phyloP scores from a whole-genome alignment of 345 rosid species.

The Euclidium syriacum region DNA sequence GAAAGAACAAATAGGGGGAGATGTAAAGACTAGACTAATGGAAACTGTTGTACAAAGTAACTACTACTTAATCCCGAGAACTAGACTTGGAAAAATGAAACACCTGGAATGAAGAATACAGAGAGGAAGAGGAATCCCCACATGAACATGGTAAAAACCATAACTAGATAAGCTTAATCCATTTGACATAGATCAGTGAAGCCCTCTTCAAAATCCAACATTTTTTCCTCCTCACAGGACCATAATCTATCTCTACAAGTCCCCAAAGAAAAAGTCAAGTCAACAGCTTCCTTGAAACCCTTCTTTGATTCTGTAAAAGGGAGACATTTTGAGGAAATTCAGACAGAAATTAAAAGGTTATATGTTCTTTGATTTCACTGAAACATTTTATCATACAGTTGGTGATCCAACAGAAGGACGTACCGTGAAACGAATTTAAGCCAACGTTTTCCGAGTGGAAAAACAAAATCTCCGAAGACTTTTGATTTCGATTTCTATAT shows the following conservation, averaged over 20 bases:
- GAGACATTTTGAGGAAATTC: background rate
- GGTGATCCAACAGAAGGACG: slow-evolving; percentile 10
- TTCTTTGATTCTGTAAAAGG: slow-evolving; percentile 16
- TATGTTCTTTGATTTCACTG: background rate
- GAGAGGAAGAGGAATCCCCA: slow-evolving; percentile 39
- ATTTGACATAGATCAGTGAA: slow-evolving; percentile 6
- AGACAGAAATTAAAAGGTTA: background rate
- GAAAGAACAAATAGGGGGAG: background rate
- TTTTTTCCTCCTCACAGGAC: background rate
- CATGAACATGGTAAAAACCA: slow-evolving; percentile 35
- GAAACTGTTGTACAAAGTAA: background rate
- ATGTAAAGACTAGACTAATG: slow-evolving; percentile 1
- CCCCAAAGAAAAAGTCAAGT: slow-evolving; percentile 14
- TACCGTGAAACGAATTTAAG: slow-evolving; percentile 19
- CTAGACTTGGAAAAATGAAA: background rate
- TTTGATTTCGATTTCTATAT: background rate
- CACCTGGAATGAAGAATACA: slow-evolving; percentile 34
- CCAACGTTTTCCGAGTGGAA: background rate
- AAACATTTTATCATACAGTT: slow-evolving; percentile 9
- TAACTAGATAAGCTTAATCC: slow-evolving; percentile 4
- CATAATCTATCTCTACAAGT: background rate
- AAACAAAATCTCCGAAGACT: background rate
- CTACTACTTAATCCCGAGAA: slow-evolving; percentile 7
- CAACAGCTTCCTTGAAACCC: slow-evolving; percentile 9
- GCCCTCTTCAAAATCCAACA: slow-evolving; percentile 1